Percentiles rank a stretch among this genome's conserved stretches.
These are phyloP conservation scores for Gliomastix tumulicola DNA, from an alignment of 2,329 filamentous ascomycete genomes.

Conservation along the genomic window DNA sequence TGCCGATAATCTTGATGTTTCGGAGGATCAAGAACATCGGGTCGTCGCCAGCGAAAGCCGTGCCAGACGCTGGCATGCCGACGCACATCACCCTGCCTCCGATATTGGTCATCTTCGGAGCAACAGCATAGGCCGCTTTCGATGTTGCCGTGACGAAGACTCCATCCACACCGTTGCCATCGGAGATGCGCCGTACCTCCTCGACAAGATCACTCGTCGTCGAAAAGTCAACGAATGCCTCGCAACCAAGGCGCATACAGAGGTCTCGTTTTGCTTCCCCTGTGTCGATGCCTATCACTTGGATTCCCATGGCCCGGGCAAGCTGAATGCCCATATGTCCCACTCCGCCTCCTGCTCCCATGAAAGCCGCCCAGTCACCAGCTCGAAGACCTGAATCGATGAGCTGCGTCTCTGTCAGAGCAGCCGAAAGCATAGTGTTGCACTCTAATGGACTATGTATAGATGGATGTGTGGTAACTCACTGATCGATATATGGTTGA, in stretches of 20 bases:
- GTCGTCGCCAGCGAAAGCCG: slow-evolving; percentile 4
- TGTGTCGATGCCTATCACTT: slow-evolving; percentile 14
- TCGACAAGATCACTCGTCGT: background rate
- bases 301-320: slow-evolving; percentile 54
- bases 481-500: background rate
- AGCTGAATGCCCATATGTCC: slow-evolving; percentile 50
- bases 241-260: background rate
- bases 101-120: background rate
- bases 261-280: background rate
- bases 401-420: background rate
- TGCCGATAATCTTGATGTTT: slow-evolving; percentile 6
- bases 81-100: slow-evolving; percentile 8
- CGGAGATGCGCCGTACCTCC: background rate
- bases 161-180: background rate
- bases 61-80: slow-evolving; percentile 4
- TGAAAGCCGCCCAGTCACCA: background rate
- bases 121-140: background rate
- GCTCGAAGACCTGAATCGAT: background rate
- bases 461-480: background rate
- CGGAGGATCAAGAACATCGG: slow-evolving; percentile 4
- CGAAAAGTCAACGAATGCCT: background rate
- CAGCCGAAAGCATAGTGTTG: background rate
- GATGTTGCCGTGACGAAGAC: background rate
- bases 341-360: slow-evolving; percentile 24
- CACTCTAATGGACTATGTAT: too few relatives aligned